phyloP scores from a whole-genome alignment of 2,329 filamentous ascomycete genomes.

The Trichoderma cornu-damae region DNA sequence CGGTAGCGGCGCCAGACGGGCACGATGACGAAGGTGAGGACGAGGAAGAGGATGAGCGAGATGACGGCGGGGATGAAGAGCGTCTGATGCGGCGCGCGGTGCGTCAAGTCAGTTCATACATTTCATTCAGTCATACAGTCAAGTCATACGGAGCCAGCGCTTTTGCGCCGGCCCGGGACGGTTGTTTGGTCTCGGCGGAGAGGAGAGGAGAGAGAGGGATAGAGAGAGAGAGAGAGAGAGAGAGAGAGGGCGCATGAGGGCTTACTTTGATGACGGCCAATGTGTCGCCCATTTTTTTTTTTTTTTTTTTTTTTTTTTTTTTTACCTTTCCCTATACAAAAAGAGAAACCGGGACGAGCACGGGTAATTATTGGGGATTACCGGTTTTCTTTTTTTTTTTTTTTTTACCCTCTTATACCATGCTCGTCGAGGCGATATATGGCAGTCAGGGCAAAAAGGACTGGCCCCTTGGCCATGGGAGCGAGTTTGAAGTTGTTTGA shows the following conservation, averaged over 20 bases:
- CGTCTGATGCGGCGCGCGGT: conserved; percentile 46
- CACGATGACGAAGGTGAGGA: conserved; percentile 59
- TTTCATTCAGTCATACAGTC: too few relatives aligned
- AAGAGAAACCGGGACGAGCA: not conserved
- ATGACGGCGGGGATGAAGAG: conserved; percentile 65
- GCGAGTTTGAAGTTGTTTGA: not conserved
- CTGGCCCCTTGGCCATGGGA: not conserved
- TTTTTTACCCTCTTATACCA: not conserved
- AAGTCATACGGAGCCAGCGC: too few relatives aligned
- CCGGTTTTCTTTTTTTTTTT: not conserved
- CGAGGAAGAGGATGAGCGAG: conserved; percentile 62
- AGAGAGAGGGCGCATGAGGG: not conserved
- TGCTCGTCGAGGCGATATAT: not conserved
- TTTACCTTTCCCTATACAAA: too few relatives aligned
- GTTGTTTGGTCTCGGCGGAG: not conserved
- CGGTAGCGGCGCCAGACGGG: conserved; percentile 67
- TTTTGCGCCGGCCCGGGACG: too few relatives aligned
- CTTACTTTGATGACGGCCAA: conserved; percentile 35
- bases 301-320: not conserved
- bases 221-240: too few relatives aligned
- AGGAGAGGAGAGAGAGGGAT: too few relatives aligned
- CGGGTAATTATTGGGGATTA: not conserved
- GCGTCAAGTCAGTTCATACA: too few relatives aligned
- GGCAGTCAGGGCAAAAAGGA: not conserved
- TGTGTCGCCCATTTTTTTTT: conserved; percentile 31